A percentile compares a stretch with the other conserved stretches of the same genome.
phyloP scores from a whole-genome alignment of 495 filamentous ascomycete species.

The Xylaria longipes region DNA sequence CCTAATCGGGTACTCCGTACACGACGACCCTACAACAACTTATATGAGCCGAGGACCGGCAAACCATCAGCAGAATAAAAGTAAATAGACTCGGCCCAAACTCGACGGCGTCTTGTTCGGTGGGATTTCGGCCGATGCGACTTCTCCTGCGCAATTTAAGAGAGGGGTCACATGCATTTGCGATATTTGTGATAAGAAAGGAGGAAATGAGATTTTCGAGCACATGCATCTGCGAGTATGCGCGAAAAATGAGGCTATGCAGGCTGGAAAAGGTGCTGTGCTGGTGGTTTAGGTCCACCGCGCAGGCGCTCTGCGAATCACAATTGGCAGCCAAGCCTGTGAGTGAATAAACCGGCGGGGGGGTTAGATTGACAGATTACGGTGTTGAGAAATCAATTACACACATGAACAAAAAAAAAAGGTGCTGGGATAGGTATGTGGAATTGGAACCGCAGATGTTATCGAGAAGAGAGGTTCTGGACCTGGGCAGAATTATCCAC shows the following conservation, averaged over 20 bases:
- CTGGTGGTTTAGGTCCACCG: background rate
- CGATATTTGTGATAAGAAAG: background rate
- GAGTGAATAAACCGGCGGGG: background rate
- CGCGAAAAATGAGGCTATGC: slow-evolving; percentile 3
- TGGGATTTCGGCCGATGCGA: background rate
- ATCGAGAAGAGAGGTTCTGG: slow-evolving; percentile 11
- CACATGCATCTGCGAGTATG: background rate
- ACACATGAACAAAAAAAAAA: background rate
- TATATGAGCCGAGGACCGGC: background rate
- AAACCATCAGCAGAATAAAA: background rate
- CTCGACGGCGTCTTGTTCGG: background rate
- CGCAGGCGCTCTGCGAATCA: slow-evolving; percentile 13
- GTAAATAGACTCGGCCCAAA: background rate
- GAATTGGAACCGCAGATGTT: background rate
- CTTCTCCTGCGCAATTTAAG: background rate
- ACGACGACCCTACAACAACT: background rate
- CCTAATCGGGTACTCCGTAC: background rate
- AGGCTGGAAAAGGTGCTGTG: background rate
- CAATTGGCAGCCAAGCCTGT: slow-evolving; percentile 2
- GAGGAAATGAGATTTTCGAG: slow-evolving; percentile 1
- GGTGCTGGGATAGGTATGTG: background rate
- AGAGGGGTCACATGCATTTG: slow-evolving; percentile 7
- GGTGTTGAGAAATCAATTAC: slow-evolving; percentile 5
- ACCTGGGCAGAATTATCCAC: slow-evolving; percentile 18
- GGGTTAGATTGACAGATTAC: background rate